Evolutionary conservation across 176 grass and related monocot genomes (phyloP), one percentile per base, ranked within the genome.

Genomic region (Juncus effusus): DNA sequence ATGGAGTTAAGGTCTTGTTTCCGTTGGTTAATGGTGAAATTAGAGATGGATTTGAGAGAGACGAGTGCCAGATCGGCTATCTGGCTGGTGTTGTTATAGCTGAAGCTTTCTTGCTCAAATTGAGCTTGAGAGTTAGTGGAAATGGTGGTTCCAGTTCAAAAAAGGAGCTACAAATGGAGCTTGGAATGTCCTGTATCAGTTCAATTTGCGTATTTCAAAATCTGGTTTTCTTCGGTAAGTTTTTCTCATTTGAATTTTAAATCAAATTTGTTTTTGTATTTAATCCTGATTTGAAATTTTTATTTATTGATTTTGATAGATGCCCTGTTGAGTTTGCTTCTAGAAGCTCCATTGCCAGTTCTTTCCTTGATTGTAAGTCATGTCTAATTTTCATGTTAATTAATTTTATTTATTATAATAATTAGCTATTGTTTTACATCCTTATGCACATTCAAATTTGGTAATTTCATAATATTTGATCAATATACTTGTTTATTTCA

Each of bases 101-200:
- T 4, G 89, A 87, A 75, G 89, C 81, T 10, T 99, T 99, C 73
- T 85, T 99, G 41, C 81, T 99, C 59, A 93, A 80, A 72, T 90
- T 99, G 58, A 84, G 82, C 60, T 87, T 93, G 70, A 93, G 82
- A 74, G 85, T 99, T 51, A 82, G 84, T 74, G 79, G 71, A n/a
- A 74, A 63, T 2, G 56, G 54, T 45, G 78, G 72, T 28, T 8
- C 54, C 28, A 56, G 4, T 49, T 16, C 54, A 58, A 72, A 72
- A 72, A 57, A 67, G 10, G 86, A 99, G 41, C 76, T 85, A 76
- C 85, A 89, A 79, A 89, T 84, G 76, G 89, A 99, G 58, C 80
- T 93, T 45, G 92, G 59, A 65, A 93, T 99, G 59, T 99, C 87
- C 85, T 77, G 77, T 2, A 78, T 92, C 69, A 99, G 85, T 78